Base-by-base conservation (phyloP, 805 yeast genomes). In the Saccharomycopsis synnaedendra region DNA sequence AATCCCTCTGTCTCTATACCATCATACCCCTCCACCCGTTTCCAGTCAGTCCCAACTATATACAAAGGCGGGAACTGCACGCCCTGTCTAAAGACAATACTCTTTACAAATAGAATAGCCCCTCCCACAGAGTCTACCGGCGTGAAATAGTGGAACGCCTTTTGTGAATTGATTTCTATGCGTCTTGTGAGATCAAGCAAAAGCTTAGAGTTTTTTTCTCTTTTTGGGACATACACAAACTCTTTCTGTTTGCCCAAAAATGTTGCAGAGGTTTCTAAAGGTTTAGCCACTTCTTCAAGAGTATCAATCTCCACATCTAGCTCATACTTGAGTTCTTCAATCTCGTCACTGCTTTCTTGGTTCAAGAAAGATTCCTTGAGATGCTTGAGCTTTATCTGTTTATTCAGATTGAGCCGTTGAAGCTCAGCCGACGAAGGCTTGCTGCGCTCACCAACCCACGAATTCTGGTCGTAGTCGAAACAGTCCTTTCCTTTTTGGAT, bases 1-100 rank as follows among this genome's bases (percentile, higher is more conserved):
- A 74, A 44, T 1, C 79, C 78, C 57, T 74, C 78, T 3, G 78
- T 72, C 55, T 74, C 75, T 29, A 70, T 67, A 5, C 75, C 75
- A 55, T 70, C 75, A 47, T 66, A 70, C 8, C 75, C 75, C 50
- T 69, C 75, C 2, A 50, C 44, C 42, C 72, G 58, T 29, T 60
- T 62, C 73, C 74, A 69, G 33, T 48, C 46, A 5, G 74, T 67
- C 2, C 75, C 75, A 11, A 70, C 60, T 2, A 67, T 57, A 48
- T 67, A 66, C 43, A 61, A 61, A 0, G 73, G 64, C 1, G 74
- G 72, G 54, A 70, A 70, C 30, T 63, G 58, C 4, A 66, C 59
- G 19, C 75, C 75, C 47, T 66, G 72, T 50, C 67, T 66, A 56
- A 65, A 70, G 3, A 74, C 57, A 6, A 64, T 58, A 6, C 72